Conservation (phyloP, 192 early-diverging fungal genomes). For the Phycomyces nitens region DNA sequence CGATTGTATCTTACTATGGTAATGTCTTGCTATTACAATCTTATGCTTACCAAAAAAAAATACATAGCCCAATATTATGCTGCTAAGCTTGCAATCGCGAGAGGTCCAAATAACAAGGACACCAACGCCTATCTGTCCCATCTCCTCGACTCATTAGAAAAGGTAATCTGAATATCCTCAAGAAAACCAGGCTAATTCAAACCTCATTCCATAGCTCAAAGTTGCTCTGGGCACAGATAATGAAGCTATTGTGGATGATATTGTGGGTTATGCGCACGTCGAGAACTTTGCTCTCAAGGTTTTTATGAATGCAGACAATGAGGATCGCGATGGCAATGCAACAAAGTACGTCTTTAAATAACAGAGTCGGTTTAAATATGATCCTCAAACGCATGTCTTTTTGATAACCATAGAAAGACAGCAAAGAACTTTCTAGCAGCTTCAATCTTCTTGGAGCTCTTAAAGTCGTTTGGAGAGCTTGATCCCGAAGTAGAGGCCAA, state of each 20-base stretch:
- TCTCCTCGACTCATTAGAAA: constrained; percentile 80
- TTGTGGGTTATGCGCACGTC: constrained; percentile 74
- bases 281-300: constrained; percentile 89
- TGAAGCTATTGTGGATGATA: constrained; percentile 73
- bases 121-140: constrained; percentile 58
- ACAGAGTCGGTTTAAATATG: not conserved
- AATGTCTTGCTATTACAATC: constrained; percentile 27
- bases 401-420: constrained; percentile 60
- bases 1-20: constrained; percentile 94
- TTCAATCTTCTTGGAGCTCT: constrained; percentile 83
- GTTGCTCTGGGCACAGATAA: constrained; percentile 48
- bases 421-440: constrained; percentile 88
- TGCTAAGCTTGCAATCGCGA: constrained; percentile 69
- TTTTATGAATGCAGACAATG: constrained; percentile 87
- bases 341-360: constrained; percentile 55
- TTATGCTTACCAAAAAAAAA: not conserved
- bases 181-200: too few species aligned
- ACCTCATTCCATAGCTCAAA: constrained; percentile 82
- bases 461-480: constrained; percentile 80
- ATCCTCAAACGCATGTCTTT: too few species aligned
- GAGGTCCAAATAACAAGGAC: constrained; percentile 48
- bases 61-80: constrained; percentile 77
- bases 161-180: constrained; percentile 37
- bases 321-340: constrained; percentile 79
- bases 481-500: constrained; percentile 74